A percentile compares a stretch with the other conserved stretches of the same genome.
These are phyloP conservation scores for Backusella australiensis DNA, from an alignment of 192 early-diverging fungal species.

Conservation along the genomic window DNA sequence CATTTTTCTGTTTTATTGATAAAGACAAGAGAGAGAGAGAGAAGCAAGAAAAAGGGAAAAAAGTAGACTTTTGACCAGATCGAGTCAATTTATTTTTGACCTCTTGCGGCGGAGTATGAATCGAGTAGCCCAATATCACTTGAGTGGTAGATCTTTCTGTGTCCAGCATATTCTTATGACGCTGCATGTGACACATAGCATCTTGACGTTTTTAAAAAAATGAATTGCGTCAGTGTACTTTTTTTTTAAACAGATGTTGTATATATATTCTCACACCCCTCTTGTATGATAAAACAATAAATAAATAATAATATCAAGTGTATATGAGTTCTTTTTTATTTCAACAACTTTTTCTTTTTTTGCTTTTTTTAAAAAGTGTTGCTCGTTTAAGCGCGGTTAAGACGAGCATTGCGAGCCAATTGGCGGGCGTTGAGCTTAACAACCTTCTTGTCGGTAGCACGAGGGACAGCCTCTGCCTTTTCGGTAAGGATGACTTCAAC, in stretches of 20 bases:
- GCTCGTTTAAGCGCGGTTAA: too few species aligned
- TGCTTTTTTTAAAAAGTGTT: background rate
- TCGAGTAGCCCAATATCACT: background rate
- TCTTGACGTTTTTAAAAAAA: conserved; percentile 1
- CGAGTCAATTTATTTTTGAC: background rate
- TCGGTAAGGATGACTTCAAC: too few species aligned
- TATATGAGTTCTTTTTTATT: conserved; percentile 3
- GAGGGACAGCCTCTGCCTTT: too few species aligned
- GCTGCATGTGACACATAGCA: background rate
- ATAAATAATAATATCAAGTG: background rate
- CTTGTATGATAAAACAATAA: background rate
- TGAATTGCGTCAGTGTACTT: background rate
- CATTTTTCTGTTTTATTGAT: background rate
- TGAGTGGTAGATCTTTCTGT: background rate
- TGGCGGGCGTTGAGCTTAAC: too few species aligned
- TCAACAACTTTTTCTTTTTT: background rate
- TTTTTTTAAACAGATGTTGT: background rate
- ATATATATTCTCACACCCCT: background rate
- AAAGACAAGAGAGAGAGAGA: background rate
- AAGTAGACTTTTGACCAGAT: background rate
- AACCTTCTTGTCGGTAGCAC: too few species aligned
- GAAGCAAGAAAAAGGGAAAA: background rate
- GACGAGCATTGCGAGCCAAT: too few species aligned
- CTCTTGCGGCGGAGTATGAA: background rate
- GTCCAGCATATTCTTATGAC: conserved; percentile 4